Evolutionary conservation across 176 grass and related monocot species (phyloP), one percentile per base, ranked within the genome.

Genomic region (Eragrostis curvula): DNA sequence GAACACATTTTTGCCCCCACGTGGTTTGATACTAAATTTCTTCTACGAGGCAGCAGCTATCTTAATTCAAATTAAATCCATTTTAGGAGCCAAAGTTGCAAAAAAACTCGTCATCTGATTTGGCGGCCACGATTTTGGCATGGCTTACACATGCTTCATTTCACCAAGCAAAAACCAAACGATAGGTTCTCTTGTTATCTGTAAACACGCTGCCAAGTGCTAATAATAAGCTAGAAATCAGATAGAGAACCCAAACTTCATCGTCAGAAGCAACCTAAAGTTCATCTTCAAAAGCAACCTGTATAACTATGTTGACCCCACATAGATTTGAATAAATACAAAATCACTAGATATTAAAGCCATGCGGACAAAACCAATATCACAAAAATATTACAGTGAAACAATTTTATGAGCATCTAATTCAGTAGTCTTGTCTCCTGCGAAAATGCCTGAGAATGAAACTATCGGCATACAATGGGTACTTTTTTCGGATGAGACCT

Each of bases 391-490:
- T 83, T 83, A 83, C 88, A 68, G 11, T 23, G 67, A n/a, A 82
- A 60, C 67, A 79, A 61, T 50, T 14, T 55, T 72, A 58, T 6
- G 71, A 21, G 13, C 5, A 36, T 5, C 74, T 73, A 30, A 1
- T 71, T 87, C 46, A 80, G 74, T 85, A 90, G 40, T 92, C 93
- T 29, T 89, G 91, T 85, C 84, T 93, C 85, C 88, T 85, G 69
- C 90, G 85, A 57, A 99, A 99, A 94, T 96, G 97, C 56, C 90
- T 93, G 36, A 85, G 84, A 51, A 99, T 99, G 80, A 99, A 99
- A 86, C 69, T 83, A 70, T 99, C 93, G 5, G 97, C 93, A 72
- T 96, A 90, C 49, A 94, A 70, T 60, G 97, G 97, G 52, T 99
- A 99, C 36, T 99, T 99, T 87, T 90, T 71, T 64, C 87, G 83